Evolutionary conservation across 1,284 basidiomycete species (phyloP).

Genomic region (Earliella scabrosa): DNA sequence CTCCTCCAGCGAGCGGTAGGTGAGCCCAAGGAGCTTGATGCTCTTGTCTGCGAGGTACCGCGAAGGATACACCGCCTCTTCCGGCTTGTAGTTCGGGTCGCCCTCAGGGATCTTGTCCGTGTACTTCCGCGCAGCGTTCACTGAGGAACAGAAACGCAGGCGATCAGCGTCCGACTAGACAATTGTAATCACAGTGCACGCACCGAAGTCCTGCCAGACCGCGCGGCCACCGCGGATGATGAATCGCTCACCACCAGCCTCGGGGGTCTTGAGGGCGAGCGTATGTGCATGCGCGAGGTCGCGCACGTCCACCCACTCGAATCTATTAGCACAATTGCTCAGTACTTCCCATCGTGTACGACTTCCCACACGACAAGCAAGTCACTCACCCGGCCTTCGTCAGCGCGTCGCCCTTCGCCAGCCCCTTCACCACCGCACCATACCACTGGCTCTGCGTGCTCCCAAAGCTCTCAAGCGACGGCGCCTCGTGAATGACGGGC

Average conservation of each 20-base stretch:
- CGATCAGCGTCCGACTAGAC: too few species aligned
- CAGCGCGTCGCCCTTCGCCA: constrained; percentile 11
- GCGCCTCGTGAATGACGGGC: constrained; percentile 54
- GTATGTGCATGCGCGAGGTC: constrained; percentile 61
- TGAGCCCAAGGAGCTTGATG: constrained; percentile 64
- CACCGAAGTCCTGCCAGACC: constrained; percentile 18
- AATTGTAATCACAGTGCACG: too few species aligned
- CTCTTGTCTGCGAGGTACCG: constrained; percentile 66
- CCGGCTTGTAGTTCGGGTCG: constrained; percentile 12
- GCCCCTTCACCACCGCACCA: constrained; percentile 33
- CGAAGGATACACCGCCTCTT: constrained; percentile 21
- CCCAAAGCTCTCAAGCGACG: constrained; percentile 51
- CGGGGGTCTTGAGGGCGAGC: constrained; percentile 40
- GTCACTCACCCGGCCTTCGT: constrained; percentile 20
- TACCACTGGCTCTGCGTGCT: constrained; percentile 45
- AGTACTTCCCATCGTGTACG: background rate
- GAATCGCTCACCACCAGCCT: constrained; percentile 25
- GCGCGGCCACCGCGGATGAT: constrained; percentile 15
- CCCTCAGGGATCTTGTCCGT: constrained; percentile 26
- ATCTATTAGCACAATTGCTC: constrained; percentile 8
- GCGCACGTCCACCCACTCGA: constrained; percentile 58
- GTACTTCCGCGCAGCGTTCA: constrained; percentile 1
- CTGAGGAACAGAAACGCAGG: too few species aligned
- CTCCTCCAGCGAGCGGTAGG: constrained; percentile 49
- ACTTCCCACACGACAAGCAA: constrained; percentile 14